phyloP scores from a whole-genome alignment of 78 protist genomes.

The Isochrysis galbana region DNA sequence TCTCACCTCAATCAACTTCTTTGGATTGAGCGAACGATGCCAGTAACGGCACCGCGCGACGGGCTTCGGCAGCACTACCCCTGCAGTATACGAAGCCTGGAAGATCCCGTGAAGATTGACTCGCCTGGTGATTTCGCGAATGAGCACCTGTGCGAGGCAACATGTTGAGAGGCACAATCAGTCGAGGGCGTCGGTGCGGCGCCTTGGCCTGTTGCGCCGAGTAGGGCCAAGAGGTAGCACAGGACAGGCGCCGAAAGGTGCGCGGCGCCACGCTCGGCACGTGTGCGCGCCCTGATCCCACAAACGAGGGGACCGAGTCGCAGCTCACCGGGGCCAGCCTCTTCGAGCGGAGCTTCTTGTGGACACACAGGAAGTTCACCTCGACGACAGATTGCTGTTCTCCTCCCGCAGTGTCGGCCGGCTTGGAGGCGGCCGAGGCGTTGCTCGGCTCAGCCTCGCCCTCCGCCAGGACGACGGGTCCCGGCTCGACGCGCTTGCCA shows the following conservation, averaged over 20 bases:
- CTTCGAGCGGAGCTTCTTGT: conserved; percentile 87
- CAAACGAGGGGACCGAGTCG: neutral
- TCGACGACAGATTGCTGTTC: neutral
- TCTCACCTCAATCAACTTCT: conserved; percentile 78
- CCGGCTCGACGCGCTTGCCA: neutral
- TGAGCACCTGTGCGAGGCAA: conserved; percentile 97
- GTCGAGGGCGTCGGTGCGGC: too few relatives aligned
- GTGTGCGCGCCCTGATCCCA: too few relatives aligned
- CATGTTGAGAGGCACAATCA: too few relatives aligned
- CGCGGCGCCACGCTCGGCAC: too few relatives aligned
- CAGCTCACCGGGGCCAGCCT: conserved; percentile 57
- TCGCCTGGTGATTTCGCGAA: conserved; percentile 96
- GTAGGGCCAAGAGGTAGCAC: too few relatives aligned
- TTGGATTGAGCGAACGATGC: conserved; percentile 92
- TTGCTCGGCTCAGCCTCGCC: neutral
- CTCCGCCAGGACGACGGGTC: neutral
- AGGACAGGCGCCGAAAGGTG: too few relatives aligned
- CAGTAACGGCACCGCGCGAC: conserved; percentile 76
- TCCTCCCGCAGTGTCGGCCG: neutral
- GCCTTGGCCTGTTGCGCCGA: too few relatives aligned
- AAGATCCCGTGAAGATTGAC: conserved; percentile 85
- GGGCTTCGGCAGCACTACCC: conserved; percentile 88
- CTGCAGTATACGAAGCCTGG: conserved; percentile 95
- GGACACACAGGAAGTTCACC: conserved; percentile 96
- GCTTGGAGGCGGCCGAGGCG: neutral